Base-by-base conservation (phyloP, 768 basidiomycete genomes). In the Boletus coccyginus region DNA sequence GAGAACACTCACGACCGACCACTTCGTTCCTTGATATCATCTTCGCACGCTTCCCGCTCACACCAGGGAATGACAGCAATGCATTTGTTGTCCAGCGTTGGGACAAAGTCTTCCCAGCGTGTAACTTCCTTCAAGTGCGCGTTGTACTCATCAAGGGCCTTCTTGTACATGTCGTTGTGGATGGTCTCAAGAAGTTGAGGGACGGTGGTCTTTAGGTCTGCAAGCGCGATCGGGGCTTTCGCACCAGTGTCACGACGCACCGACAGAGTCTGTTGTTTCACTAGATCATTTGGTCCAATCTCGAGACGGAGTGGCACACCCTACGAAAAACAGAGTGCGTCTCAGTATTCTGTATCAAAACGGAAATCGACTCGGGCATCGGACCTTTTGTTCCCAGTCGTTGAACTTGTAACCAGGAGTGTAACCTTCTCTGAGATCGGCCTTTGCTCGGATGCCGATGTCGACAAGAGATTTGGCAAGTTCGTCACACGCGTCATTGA, bases 361-460 rank as follows among this genome's bases (percentile, higher is more conserved):
- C 29, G 17, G 19, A 24, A 32, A 29, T 13, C 40, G 14, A 35
- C 5, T 31, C 41, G 50, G 48, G 42, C 13, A 53, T 57, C 74
- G 46, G 58, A 90, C 93, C 85, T 96, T 92, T 75, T 98, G 89
- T 77, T 99, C 97, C 94, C 96, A 98, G 66, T 98, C 93, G 70
- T 98, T 97, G 79, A 97, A 99, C 77, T 99, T 99, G 78, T 89
- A 98, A 32, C 97, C 97, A 10, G 97, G 97, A 32, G 96, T 98
- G 73, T 98, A 97, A 9, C 91, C 94, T 5, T 98, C 97, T 56
- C 96, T 78, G 59, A 94, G 76, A 76, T 99, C 97, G 2, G 92
- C 92, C 73, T 88, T 92, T 35, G 92, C 91, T 59, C 90, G 80
- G 60, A 98, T 72, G 45, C 85, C 94, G 8, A 78, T 79, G 64